Evolutionary conservation across 257 asterid genomes (phyloP).

Genomic region (Salvia hispanica): DNA sequence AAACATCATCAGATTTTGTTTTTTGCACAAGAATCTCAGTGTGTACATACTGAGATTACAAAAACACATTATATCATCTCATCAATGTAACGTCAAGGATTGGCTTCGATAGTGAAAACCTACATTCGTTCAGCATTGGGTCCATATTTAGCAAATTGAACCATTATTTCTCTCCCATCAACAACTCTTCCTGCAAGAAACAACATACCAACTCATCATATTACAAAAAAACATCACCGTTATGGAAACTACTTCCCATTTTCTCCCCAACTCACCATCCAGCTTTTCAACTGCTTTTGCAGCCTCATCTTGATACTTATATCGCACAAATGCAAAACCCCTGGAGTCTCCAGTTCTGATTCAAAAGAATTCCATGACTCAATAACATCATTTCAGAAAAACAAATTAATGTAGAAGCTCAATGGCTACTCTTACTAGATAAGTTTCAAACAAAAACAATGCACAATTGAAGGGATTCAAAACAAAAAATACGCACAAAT

Average conservation of each 20-base stretch:
- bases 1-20: neutral
- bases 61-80: too few species aligned
- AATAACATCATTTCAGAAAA: neutral
- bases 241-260: neutral
- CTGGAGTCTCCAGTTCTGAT: constrained; percentile 96
- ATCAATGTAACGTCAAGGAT: too few species aligned
- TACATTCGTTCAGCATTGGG: constrained; percentile 96
- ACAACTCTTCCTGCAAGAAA: constrained; percentile 70
- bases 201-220: neutral
- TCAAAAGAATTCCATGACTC: neutral
- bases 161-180: constrained; percentile 98
- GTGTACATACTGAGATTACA: too few species aligned
- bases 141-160: constrained; percentile 95
- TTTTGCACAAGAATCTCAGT: neutral
- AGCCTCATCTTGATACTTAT: constrained; percentile 97
- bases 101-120: neutral
- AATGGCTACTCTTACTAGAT: too few species aligned
- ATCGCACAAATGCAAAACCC: constrained; percentile 96
- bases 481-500: too few species aligned
- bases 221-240: neutral
- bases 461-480: too few species aligned
- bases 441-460: too few species aligned
- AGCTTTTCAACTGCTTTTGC: constrained; percentile 90
- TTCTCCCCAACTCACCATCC: constrained; percentile 60
- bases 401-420: neutral